A percentile compares a stretch with the other conserved stretches of the same genome.
phyloP scores from a whole-genome alignment of 345 rosid genomes.

The Eucalyptus erythrocorys region DNA sequence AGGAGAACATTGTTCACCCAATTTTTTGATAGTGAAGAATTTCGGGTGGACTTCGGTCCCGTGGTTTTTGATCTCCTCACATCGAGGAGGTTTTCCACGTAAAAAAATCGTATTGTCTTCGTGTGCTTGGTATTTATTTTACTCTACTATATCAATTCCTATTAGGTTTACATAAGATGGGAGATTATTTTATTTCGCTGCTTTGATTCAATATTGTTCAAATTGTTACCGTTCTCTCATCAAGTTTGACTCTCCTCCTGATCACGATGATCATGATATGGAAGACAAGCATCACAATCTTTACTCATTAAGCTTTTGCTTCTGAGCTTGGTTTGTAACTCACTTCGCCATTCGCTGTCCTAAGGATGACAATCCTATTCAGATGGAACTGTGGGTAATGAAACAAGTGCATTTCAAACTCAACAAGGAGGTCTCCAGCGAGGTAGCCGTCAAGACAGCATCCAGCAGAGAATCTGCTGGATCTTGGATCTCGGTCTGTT shows the following conservation, averaged over 20 bases:
- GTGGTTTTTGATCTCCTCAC: no score
- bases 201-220: no score
- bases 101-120: no score
- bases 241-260: background rate
- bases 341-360: background rate
- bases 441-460: background rate
- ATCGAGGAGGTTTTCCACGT: no score
- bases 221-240: no score
- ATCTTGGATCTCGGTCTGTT: background rate
- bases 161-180: no score
- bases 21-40: no score
- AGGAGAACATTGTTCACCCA: no score
- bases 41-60: no score
- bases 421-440: background rate
- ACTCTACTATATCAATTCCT: no score
- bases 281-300: background rate
- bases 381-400: background rate
- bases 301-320: background rate
- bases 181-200: no score
- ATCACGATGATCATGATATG: background rate
- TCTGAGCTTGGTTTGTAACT: background rate
- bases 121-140: no score
- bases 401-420: background rate
- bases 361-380: fast-evolving
- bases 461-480: background rate